Evolutionary conservation across 2,329 filamentous ascomycete genomes (phyloP).

Genomic region (Monascus ruber): DNA sequence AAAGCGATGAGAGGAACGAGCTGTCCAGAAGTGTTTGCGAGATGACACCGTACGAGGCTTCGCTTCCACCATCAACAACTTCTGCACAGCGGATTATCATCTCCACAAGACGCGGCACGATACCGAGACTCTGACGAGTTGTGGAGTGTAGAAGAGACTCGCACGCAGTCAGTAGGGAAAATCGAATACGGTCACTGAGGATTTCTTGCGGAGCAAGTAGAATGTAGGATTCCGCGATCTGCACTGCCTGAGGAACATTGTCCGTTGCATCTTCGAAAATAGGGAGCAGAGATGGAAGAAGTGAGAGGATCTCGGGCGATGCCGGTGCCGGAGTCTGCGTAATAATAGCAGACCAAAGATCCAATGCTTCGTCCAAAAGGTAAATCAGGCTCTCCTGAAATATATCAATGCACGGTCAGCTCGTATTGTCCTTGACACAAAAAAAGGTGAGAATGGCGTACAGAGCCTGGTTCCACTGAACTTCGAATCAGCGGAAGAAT

Average conservation of each 20-base stretch:
- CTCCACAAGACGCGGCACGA: conserved; percentile 44
- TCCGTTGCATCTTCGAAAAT: conserved; percentile 57
- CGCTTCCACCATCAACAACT: conserved; percentile 45
- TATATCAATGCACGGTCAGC: conserved; percentile 3
- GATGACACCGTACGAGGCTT: conserved; percentile 50
- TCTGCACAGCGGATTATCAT: conserved; percentile 53
- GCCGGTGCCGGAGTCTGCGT: conserved; percentile 51
- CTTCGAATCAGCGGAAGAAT: conserved; percentile 74
- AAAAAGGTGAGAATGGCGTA: conserved; percentile 21
- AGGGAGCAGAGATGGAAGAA: conserved; percentile 53
- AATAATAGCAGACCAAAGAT: conserved; percentile 73
- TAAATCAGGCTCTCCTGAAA: conserved; percentile 56
- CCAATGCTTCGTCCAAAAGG: conserved; percentile 80
- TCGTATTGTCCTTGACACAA: background rate
- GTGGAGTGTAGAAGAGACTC: conserved; percentile 29
- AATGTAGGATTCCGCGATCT: conserved; percentile 60
- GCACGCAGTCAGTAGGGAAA: conserved; percentile 27
- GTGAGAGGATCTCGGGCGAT: conserved; percentile 48
- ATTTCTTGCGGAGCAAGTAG: conserved; percentile 46
- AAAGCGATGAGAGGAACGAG: conserved; percentile 51
- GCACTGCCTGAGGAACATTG: conserved; percentile 50
- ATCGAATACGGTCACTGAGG: conserved; percentile 28
- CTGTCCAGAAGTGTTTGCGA: conserved; percentile 54
- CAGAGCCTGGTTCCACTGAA: conserved; percentile 64
- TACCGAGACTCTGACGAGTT: conserved; percentile 27